phyloP scores from a whole-genome alignment of 2,329 filamentous ascomycete species.

The Cytospora piceae region DNA sequence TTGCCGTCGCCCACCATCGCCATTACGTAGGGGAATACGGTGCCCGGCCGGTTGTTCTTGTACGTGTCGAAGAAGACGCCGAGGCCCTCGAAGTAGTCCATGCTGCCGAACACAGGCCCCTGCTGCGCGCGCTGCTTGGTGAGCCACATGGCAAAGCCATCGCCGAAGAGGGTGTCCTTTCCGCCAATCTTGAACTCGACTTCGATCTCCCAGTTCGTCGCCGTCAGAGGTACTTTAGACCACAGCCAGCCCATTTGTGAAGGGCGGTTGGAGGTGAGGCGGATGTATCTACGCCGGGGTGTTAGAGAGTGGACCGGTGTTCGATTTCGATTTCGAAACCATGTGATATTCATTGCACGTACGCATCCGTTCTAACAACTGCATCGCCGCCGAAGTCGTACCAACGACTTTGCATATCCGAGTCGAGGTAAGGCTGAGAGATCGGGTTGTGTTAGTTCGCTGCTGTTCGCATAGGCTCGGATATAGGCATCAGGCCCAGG shows the following conservation, averaged over 20 bases:
- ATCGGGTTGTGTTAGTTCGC: slow-evolving; percentile 27
- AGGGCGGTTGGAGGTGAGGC: slow-evolving; percentile 85
- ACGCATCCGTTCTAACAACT: slow-evolving; percentile 75
- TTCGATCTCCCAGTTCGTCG: slow-evolving; percentile 98
- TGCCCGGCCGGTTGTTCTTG: slow-evolving; percentile 97
- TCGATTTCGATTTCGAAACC: slow-evolving; percentile 1
- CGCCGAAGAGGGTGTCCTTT: slow-evolving; percentile 86
- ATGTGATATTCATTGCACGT: slow-evolving; percentile 41
- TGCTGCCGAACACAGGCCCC: slow-evolving; percentile 85
- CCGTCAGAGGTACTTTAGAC: slow-evolving; percentile 90
- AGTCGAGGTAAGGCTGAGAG: slow-evolving; percentile 88
- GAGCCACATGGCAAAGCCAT: slow-evolving; percentile 97
- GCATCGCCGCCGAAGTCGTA: slow-evolving; percentile 98
- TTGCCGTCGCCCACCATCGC: slow-evolving; percentile 95
- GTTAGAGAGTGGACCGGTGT: slow-evolving; percentile 15
- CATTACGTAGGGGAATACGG: slow-evolving; percentile 97
- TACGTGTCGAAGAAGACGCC: slow-evolving; percentile 98
- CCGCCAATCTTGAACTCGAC: slow-evolving; percentile 95
- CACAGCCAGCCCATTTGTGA: slow-evolving; percentile 94
- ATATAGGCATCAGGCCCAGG: slow-evolving; percentile 22
- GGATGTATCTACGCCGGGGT: slow-evolving; percentile 71
- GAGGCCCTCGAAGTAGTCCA: slow-evolving; percentile 89
- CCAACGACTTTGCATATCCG: slow-evolving; percentile 97
- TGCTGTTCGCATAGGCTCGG: slow-evolving; percentile 29
- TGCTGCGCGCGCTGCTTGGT: slow-evolving; percentile 84